Base-by-base conservation (phyloP, 306 rosid species). In the Fragaria vesca region DNA sequence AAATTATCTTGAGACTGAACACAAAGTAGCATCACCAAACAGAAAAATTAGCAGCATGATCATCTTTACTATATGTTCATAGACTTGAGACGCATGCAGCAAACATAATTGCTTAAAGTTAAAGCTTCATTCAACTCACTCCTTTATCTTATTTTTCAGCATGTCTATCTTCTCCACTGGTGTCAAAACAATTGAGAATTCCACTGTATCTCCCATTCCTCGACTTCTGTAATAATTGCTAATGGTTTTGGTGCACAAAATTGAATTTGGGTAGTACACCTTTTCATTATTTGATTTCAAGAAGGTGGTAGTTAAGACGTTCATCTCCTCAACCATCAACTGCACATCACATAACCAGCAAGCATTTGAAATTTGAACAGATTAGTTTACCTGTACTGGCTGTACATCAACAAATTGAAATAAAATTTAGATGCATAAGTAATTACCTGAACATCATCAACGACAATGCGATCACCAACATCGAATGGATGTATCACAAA, bases 401-500 rank as follows among this genome's bases (percentile, higher is more conserved):
- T 24, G 26, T 24, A 24, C 26, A 77, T 13, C 3, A 47, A 46
- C 38, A 70, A 48, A 73, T 55, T 12, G 43, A 61, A 74, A 36
- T 15, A 73, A 38, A 46, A 71, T 48, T n/a, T 2, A 54, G 57
- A 4, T 76, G 61, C 72, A 43, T 62, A 57, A 73, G 52, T 50
- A n/a, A 3, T 85, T 88, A 95, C 98, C 93, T 78, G 86, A 76
- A 89, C 83, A 8, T 94, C 96, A 67, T 95, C 97, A 5, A 95
- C 46, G 45, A 91, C 95, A 62, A 95, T 88, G 40, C 89, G 96
- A 74, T 95, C 97, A 2, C 97, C 97, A 8, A 95, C 98, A 72
- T 92, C 98, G 69, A 95, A 95, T 5, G 98, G 98, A 76, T 92
- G 98, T 97, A 88, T 88, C 2, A 95, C 92, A 78, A 95, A 95